Evolutionary conservation across 345 rosid genomes (phyloP), one percentile per base, ranked within the genome.

Genomic region (Barbarea vulgaris): DNA sequence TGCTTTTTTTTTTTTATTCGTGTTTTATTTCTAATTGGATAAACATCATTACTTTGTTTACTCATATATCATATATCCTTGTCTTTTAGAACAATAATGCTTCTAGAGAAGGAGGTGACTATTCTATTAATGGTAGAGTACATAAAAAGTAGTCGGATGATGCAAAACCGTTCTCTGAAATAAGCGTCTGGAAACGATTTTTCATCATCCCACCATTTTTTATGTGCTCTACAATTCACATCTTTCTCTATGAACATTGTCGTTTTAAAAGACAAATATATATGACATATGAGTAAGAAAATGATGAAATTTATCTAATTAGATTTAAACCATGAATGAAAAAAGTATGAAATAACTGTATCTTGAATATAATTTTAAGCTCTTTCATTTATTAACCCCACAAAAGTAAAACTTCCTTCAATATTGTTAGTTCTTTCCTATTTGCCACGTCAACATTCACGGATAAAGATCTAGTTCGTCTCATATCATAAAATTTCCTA

Each of bases 341-440:
- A 48, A 48, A 48, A 3, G 3, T 0, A 52, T 52, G 55, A 39
- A 36, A 36, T n/a, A 46, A 31, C 17, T 62, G 37, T 55, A 64
- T 65, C 72, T 64, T 42, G 65, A 65, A 39, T 1, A 42, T 5
- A 14, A 74, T 64, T 31, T 64, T 71, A 12, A 74, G 57, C 36
- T 64, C 57, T 9, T 10, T 21, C 48, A 65, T 55, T 25, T 11
- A 60, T 0, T 19, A 9, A 41, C 1, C 0, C 78, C 59, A 65
- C 58, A 65, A 24, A 5, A 74, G 59, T 24, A 74, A 24, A 0
- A 65, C 13, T 65, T 47, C 31, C 15, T 34, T 65, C 41, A 74
- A 25, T 8, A 56, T 46, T 48, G 47, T 52, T 6, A 74, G 12
- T 34, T 74, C 66, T 56, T 33, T 56, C 1, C 51, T 65, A 41